Evolutionary conservation across 2,329 filamentous ascomycete genomes (phyloP).

Genomic region (Eutypa lata): DNA sequence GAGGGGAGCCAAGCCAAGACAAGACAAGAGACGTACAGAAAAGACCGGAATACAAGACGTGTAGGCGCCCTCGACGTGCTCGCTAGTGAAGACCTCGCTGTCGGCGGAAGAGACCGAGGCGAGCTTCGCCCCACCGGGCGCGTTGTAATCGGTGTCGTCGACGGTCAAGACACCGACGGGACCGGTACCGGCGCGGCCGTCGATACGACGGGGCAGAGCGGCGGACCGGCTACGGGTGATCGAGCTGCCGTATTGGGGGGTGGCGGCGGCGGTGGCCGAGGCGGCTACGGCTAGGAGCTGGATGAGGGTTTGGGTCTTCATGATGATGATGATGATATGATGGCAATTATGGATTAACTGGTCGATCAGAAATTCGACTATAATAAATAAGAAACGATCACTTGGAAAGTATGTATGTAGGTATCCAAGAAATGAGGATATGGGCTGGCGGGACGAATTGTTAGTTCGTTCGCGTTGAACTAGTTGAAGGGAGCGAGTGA

Average conservation of each 20-base stretch:
- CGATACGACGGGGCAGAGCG: not conserved
- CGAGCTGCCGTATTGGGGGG: not conserved
- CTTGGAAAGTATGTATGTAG: no score
- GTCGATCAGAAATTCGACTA: no score
- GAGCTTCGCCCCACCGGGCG: not conserved
- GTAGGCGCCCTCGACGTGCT: not conserved
- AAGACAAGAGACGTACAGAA: not conserved
- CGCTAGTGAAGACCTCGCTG: not conserved
- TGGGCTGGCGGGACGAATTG: no score
- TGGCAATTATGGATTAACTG: not conserved
- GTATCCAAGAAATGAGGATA: no score
- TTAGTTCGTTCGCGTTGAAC: no score
- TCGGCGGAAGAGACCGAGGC: not conserved
- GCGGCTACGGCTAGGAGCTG: not conserved
- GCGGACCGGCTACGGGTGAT: not conserved
- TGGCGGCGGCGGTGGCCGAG: not conserved
- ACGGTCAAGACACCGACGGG: slow-evolving; percentile 5
- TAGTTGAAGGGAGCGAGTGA: no score
- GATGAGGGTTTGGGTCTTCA: not conserved
- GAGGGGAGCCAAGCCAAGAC: not conserved
- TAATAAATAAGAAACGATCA: no score
- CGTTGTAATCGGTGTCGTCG: not conserved
- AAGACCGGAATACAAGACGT: not conserved
- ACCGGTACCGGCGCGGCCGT: slow-evolving; percentile 4
- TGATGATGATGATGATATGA: not conserved